Conservation (phyloP, 2,329 filamentous ascomycete species). For the Teratosphaeria destructans region DNA sequence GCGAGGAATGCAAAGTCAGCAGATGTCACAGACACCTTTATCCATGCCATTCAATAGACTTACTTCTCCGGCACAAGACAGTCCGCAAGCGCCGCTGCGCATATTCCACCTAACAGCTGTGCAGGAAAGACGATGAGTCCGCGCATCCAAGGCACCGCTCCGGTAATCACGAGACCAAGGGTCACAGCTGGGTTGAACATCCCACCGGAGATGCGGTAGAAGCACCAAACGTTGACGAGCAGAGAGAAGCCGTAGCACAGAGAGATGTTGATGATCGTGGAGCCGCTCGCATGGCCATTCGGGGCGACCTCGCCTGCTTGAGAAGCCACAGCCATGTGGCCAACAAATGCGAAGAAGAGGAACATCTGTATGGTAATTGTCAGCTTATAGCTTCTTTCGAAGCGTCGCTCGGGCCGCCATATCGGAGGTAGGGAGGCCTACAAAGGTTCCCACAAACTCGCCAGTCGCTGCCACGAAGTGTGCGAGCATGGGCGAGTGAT, state of each 20-base stretch:
- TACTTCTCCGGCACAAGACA: conserved; percentile 21
- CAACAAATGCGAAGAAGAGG: conserved; percentile 23
- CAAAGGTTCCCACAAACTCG: conserved; percentile 15
- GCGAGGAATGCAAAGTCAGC: not conserved
- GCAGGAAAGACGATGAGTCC: conserved; percentile 22
- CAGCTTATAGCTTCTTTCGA: not conserved
- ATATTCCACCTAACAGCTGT: conserved; percentile 22
- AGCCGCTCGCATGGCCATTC: conserved; percentile 9
- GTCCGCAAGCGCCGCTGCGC: conserved; percentile 21
- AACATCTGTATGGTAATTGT: conserved; percentile 11
- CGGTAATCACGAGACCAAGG: conserved; percentile 15
- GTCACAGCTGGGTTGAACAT: conserved; percentile 28
- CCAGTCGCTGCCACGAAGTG: conserved; percentile 14
- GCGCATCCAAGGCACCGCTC: conserved; percentile 25
- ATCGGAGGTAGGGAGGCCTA: not conserved
- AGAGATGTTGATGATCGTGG: conserved; percentile 20
- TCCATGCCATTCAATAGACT: not conserved
- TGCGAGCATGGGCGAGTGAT: conserved; percentile 6
- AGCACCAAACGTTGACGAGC: conserved; percentile 21
- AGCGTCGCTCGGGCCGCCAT: not conserved
- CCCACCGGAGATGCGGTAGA: conserved; percentile 24
- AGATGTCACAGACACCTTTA: not conserved
- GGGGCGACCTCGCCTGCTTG: conserved; percentile 10
- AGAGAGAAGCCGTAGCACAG: conserved; percentile 23
- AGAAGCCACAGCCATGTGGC: conserved; percentile 15